A percentile compares a stretch with the other conserved stretches of the same genome.
Evolutionary conservation across 31 red algal genomes (phyloP).

Genomic region (Odonthalia washingtoniensis): DNA sequence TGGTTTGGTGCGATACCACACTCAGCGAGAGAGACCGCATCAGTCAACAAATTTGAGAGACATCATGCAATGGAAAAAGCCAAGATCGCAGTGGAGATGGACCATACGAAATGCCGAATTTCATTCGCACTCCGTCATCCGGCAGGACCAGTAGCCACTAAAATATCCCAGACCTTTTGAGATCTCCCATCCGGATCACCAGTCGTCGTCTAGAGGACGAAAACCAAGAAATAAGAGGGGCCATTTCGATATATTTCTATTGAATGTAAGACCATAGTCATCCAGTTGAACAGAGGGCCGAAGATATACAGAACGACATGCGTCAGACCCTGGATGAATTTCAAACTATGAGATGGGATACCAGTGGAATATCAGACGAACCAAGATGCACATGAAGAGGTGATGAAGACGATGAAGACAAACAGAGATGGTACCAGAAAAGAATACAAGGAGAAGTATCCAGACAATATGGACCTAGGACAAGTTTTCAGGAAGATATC

Average conservation of each 20-base stretch:
- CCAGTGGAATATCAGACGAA: too few relatives aligned
- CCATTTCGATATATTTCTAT: background rate
- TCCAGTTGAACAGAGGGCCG: background rate
- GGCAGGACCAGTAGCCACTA: too few relatives aligned
- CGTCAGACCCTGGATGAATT: background rate
- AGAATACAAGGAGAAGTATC: too few relatives aligned
- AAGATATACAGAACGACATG: background rate
- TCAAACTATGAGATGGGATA: too few relatives aligned
- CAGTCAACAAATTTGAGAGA: slow-evolving; percentile 20
- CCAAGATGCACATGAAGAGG: too few relatives aligned
- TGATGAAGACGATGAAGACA: too few relatives aligned
- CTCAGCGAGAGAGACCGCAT: background rate
- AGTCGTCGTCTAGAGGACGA: background rate
- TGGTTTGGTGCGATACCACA: slow-evolving; percentile 17
- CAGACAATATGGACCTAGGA: too few relatives aligned
- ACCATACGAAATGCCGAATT: slow-evolving; percentile 24
- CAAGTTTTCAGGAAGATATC: too few relatives aligned
- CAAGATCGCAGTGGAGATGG: slow-evolving; percentile 26
- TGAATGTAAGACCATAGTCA: background rate
- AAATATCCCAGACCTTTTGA: too few relatives aligned
- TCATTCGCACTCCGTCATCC: slow-evolving; percentile 23
- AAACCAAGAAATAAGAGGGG: background rate
- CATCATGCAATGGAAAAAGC: slow-evolving; percentile 10
- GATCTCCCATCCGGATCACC: too few relatives aligned
- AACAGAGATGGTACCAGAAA: too few relatives aligned